Percentiles rank a stretch among this genome's conserved stretches.
phyloP scores from a whole-genome alignment of 495 filamentous ascomycete genomes.

The Aspergillus bridgeri region DNA sequence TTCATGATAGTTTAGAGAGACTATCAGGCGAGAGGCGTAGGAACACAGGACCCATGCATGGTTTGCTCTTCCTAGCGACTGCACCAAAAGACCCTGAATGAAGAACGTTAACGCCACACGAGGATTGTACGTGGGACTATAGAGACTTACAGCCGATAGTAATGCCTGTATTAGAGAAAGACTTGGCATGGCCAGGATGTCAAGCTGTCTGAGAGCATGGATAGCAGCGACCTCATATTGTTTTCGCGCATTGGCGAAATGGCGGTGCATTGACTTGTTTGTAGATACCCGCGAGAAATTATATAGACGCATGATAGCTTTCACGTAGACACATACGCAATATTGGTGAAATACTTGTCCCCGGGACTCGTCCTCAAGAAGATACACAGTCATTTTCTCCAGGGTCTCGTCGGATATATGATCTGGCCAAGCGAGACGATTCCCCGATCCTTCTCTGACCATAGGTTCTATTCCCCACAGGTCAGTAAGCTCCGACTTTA shows the following conservation, averaged over 20 bases:
- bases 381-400: conserved; percentile 18
- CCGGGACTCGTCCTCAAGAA: conserved; percentile 10
- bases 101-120: neutral
- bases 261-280: conserved; percentile 16
- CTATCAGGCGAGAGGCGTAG: conserved; percentile 27
- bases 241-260: conserved; percentile 21
- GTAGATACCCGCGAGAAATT: conserved; percentile 17
- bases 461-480: conserved; percentile 12
- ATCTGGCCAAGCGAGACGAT: conserved; percentile 24
- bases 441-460: conserved; percentile 2
- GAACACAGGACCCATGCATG: conserved; percentile 28
- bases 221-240: conserved; percentile 20
- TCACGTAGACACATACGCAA: conserved; percentile 28
- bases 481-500: neutral
- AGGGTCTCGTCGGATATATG: conserved; percentile 26
- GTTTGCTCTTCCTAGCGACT: conserved; percentile 22
- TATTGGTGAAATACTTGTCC: conserved; percentile 26
- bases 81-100: conserved; percentile 27
- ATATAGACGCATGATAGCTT: conserved; percentile 20
- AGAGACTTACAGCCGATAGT: conserved; percentile 24
- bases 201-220: conserved; percentile 17
- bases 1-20: conserved; percentile 25
- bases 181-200: conserved; percentile 20
- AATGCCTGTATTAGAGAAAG: conserved; percentile 25
- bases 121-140: neutral